Percentiles rank a stretch among this genome's conserved stretches.
Conservation (phyloP, 2,329 filamentous ascomycete genomes). For the Ophiocordyceps australis region DNA sequence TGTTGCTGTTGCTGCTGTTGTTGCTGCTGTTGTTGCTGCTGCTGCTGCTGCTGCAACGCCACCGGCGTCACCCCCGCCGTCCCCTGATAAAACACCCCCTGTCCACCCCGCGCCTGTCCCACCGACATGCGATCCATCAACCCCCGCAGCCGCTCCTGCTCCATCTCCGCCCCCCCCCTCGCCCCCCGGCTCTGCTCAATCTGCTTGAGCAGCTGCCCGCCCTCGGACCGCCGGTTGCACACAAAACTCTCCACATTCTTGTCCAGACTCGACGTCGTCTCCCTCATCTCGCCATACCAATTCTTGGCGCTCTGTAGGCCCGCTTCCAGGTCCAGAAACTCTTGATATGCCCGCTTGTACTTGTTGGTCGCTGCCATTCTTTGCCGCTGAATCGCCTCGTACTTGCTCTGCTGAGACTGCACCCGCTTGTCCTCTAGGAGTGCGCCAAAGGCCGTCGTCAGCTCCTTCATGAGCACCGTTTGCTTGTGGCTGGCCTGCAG, state of each 20-base stretch:
- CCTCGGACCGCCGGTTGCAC: slow-evolving; percentile 81
- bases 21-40: slow-evolving; percentile 1
- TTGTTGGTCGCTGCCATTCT: slow-evolving; percentile 63
- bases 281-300: slow-evolving; percentile 92
- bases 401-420: slow-evolving; percentile 84
- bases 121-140: slow-evolving; percentile 95
- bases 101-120: slow-evolving; percentile 34
- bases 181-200: slow-evolving; percentile 66
- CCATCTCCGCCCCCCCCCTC: slow-evolving; percentile 53
- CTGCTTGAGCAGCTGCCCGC: slow-evolving; percentile 70
- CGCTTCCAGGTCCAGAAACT: slow-evolving; percentile 76
- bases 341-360: slow-evolving; percentile 84
- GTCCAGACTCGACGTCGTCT: slow-evolving; percentile 77
- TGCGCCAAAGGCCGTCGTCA: slow-evolving; percentile 72
- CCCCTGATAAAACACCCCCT: slow-evolving; percentile 6
- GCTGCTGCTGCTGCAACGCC: slow-evolving; percentile 24
- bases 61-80: slow-evolving; percentile 22
- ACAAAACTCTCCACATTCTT: slow-evolving; percentile 97
- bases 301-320: slow-evolving; percentile 75
- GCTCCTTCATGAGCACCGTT: slow-evolving; percentile 80
- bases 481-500: slow-evolving; percentile 94
- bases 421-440: slow-evolving; percentile 89
- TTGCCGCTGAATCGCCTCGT: slow-evolving; percentile 74
- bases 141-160: slow-evolving; percentile 71
- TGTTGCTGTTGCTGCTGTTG: slow-evolving; percentile 12